Evolutionary conservation across 1,139 yeast species (phyloP).

Genomic region (Geotrichum phurueaensis): DNA sequence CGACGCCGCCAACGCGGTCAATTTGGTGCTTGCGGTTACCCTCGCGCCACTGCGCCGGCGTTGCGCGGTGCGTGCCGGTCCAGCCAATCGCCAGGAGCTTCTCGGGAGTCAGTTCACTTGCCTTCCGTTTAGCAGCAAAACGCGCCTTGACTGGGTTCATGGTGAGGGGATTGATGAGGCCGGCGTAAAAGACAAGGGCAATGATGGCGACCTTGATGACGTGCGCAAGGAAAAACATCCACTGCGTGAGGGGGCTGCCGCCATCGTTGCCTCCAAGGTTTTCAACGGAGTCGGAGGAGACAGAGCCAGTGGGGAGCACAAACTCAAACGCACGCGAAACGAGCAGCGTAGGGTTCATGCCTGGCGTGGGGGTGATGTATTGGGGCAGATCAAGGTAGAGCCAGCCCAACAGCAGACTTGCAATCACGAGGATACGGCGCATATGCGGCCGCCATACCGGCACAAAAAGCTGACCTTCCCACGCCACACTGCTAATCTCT

Average conservation of each 20-base stretch:
- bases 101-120: constrained; percentile 43
- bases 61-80: constrained; percentile 81
- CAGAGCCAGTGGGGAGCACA: constrained; percentile 25
- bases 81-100: constrained; percentile 70
- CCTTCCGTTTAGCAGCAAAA: constrained; percentile 23
- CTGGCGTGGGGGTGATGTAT: constrained; percentile 84
- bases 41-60: constrained; percentile 65
- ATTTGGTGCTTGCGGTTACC: constrained; percentile 45
- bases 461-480: constrained; percentile 87
- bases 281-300: neutral
- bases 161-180: constrained; percentile 69
- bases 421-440: constrained; percentile 44
- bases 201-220: constrained; percentile 53
- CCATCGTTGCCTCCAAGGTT: constrained; percentile 23
- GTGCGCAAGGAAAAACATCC: constrained; percentile 67
- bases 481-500: constrained; percentile 49
- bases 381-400: constrained; percentile 91
- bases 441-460: constrained; percentile 70
- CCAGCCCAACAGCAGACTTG: constrained; percentile 56
- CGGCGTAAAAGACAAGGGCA: constrained; percentile 55
- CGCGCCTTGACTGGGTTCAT: constrained; percentile 40
- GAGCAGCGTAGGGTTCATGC: constrained; percentile 72
- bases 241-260: constrained; percentile 52
- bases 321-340: constrained; percentile 36
- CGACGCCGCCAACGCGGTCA: constrained; percentile 68